Evolutionary conservation across 106 monocot genomes (phyloP).

Genomic region (Gastrodia elata): DNA sequence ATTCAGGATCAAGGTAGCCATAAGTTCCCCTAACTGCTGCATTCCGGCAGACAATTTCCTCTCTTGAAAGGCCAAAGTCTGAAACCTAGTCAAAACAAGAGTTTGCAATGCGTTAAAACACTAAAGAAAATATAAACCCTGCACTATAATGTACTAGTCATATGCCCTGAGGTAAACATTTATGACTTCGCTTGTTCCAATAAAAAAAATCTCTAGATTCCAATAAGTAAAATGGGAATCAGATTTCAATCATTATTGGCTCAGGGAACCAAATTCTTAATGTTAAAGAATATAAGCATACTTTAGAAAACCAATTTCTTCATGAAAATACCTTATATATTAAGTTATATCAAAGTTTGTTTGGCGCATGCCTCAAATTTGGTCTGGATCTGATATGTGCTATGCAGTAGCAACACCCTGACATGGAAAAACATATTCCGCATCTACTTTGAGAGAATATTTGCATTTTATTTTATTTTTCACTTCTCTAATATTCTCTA

Average conservation of each 20-base stretch:
- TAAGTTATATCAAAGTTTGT: neutral
- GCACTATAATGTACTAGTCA: neutral
- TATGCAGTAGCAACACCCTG: too few species aligned
- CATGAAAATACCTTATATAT: neutral
- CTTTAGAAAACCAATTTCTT: too few species aligned
- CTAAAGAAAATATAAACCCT: neutral
- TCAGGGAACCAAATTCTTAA: neutral
- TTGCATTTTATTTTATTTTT: too few species aligned
- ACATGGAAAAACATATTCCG: too few species aligned
- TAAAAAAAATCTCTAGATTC: constrained; percentile 1
- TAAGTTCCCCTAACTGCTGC: constrained; percentile 74
- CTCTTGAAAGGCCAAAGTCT: constrained; percentile 95
- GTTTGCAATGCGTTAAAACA: neutral
- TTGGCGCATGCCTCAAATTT: too few species aligned
- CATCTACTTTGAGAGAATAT: too few species aligned
- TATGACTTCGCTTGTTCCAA: neutral
- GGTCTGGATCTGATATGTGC: too few species aligned
- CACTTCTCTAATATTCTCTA: too few species aligned
- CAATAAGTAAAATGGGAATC: neutral
- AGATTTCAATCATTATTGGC: neutral
- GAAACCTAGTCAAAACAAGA: constrained; percentile 45
- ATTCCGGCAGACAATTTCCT: constrained; percentile 49
- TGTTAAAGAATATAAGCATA: too few species aligned
- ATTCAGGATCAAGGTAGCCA: constrained; percentile 97
- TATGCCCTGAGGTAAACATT: neutral